Base-by-base conservation (phyloP, 805 yeast species). In the Candida broadrunensis region DNA sequence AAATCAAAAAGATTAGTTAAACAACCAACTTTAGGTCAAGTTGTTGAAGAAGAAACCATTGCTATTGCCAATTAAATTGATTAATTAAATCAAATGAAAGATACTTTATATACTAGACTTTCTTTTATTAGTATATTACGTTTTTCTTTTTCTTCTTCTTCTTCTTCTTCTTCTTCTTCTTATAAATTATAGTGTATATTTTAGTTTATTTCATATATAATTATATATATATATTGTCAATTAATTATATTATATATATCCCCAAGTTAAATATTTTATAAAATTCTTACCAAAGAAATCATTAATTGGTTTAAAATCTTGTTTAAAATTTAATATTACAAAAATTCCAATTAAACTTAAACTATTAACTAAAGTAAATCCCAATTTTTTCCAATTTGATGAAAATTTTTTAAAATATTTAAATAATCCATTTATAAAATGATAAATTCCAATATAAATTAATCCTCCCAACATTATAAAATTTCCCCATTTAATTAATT, bases 1-100 rank as follows among this genome's bases (percentile, higher is more conserved):
- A 83, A 80, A 67, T 66, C 88, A 38, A 93, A 93, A 83, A 81
- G 95, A 66, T 47, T 60, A 51, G 43, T 48, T 45, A 57, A 33
- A 21, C 65, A 67, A 57, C 75, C 85, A 36, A 82, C 87, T 39
- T 69, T 81, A 49, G 88, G 88, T 25, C 81, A 81, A 8, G 78
- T 73, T 30, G 78, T 81, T n/a, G 60, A 47, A 34, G 43, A 53
- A 15, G 50, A 25, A 14, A 37, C 5, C 3, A 32, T 12, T 29
- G 39, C 37, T 25, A 23, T 19, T 19, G 17, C 33, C 19, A 15
- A 29, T 29, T 29, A 29, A 15, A 21, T 9, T 7, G 24, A 9
- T 7, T n/a, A n/a, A n/a, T n/a, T n/a, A n/a, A n/a, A n/a, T n/a
- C n/a, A n/a, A n/a, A n/a, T n/a, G n/a, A n/a, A n/a, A n/a, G n/a